Evolutionary conservation across 352 stramenopile species (phyloP).

Genomic region (Phytophthora chlamydospora): DNA sequence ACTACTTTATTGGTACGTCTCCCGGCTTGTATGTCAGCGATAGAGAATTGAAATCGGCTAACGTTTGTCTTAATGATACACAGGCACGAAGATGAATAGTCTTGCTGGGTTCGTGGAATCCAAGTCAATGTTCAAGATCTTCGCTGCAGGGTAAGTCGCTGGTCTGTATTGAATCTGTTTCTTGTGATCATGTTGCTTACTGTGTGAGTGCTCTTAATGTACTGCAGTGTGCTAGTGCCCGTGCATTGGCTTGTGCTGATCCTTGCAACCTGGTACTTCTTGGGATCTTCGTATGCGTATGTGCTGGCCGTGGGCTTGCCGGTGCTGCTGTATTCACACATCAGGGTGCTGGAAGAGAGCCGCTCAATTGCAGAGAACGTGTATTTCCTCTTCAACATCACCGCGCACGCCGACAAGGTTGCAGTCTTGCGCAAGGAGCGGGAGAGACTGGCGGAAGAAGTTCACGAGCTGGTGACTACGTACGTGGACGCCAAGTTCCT

Average conservation of each 20-base stretch:
- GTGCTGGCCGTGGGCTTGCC: constrained; percentile 58
- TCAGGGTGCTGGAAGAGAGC: constrained; percentile 78
- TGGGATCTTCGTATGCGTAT: constrained; percentile 67
- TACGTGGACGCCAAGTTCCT: constrained; percentile 68
- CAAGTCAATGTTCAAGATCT: constrained; percentile 86
- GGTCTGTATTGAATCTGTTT: background rate
- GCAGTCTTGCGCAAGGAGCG: constrained; percentile 59
- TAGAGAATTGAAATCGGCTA: background rate
- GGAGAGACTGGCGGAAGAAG: constrained; percentile 54
- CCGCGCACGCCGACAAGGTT: constrained; percentile 65
- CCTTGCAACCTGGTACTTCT: constrained; percentile 54
- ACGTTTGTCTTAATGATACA: background rate
- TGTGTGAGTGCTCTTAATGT: background rate
- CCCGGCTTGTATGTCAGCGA: background rate
- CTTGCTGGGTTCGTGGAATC: constrained; percentile 74
- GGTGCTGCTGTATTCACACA: constrained; percentile 78
- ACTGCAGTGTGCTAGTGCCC: constrained; percentile 63
- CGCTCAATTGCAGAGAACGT: constrained; percentile 82
- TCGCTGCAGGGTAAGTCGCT: constrained; percentile 55
- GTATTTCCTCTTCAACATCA: constrained; percentile 76
- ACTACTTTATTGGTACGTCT: constrained; percentile 78
- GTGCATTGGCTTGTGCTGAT: constrained; percentile 75
- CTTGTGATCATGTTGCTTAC: constrained; percentile 12
- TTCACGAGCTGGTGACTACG: constrained; percentile 57
- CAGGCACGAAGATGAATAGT: constrained; percentile 74